Evolutionary conservation across 2,329 filamentous ascomycete species (phyloP).

Genomic region (Dendrostoma leiphaemia): DNA sequence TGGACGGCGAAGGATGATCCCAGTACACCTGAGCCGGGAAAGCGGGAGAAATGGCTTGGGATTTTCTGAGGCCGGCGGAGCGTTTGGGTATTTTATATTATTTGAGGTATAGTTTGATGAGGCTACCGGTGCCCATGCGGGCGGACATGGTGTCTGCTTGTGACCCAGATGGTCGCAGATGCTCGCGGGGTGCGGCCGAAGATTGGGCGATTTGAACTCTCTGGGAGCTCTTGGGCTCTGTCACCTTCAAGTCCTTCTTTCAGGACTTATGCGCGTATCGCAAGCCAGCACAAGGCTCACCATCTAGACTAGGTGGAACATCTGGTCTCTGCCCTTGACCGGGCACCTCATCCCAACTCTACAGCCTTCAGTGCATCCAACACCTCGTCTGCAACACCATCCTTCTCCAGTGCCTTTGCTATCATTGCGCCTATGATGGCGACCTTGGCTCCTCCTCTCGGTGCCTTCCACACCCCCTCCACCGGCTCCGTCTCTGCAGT

Average conservation of each 20-base stretch:
- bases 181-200: background rate
- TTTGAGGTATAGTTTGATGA: conserved; percentile 25
- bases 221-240: background rate
- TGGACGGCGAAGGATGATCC: conserved; percentile 21
- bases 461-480: conserved; percentile 82
- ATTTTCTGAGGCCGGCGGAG: conserved; percentile 60
- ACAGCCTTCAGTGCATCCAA: conserved; percentile 77
- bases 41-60: conserved; percentile 62
- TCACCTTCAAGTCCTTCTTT: background rate
- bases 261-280: background rate
- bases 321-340: conserved; percentile 10
- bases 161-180: background rate
- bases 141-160: too few species aligned
- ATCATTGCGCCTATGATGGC: conserved; percentile 71
- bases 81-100: background rate
- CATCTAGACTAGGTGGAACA: conserved; percentile 9
- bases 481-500: conserved; percentile 52
- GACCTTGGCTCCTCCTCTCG: conserved; percentile 79
- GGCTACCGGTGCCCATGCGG: conserved; percentile 18
- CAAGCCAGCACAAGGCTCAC: background rate
- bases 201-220: background rate
- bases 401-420: conserved; percentile 70
- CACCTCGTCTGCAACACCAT: conserved; percentile 83
- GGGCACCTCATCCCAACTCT: conserved; percentile 53
- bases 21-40: conserved; percentile 30